phyloP scores from a whole-genome alignment of 1,284 basidiomycete species.

The Tetrapyrgos nigripes region DNA sequence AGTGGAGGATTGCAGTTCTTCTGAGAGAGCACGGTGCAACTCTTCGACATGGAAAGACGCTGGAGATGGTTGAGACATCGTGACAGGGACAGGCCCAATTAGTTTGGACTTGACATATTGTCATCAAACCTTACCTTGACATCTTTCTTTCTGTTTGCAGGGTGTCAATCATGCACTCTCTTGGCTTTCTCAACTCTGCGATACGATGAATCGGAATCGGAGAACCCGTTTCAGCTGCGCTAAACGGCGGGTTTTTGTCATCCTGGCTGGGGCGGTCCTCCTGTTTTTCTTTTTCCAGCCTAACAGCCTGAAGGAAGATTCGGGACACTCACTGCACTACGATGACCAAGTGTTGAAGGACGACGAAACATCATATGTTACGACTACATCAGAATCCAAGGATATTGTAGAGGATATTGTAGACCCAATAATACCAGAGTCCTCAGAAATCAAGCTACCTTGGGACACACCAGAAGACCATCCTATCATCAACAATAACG shows the following conservation, averaged over 20 bases:
- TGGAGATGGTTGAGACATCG: background rate
- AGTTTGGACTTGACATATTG: too few species aligned
- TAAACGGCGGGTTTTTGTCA: background rate
- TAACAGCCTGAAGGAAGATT: background rate
- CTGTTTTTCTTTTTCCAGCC: background rate
- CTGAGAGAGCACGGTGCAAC: slow-evolving; percentile 57
- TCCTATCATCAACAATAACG: slow-evolving; percentile 3
- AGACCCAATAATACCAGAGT: background rate
- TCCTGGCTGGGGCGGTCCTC: background rate
- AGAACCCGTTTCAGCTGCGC: background rate
- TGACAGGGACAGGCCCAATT: too few species aligned
- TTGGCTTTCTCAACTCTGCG: background rate
- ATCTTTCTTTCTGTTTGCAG: background rate
- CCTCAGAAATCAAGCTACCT: background rate
- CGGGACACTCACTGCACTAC: background rate
- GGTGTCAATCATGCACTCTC: background rate
- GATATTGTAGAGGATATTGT: too few species aligned
- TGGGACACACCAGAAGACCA: background rate
- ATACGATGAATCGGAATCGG: background rate
- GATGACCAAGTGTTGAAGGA: too few species aligned
- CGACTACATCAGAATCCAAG: too few species aligned
- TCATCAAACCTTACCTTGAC: background rate
- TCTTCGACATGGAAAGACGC: slow-evolving; percentile 56
- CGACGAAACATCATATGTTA: too few species aligned
- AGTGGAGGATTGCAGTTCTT: slow-evolving; percentile 59